A percentile compares a stretch with the other conserved stretches of the same genome.
Evolutionary conservation across 1,284 basidiomycete genomes (phyloP).

Genomic region (Ceratobasidium sp.): DNA sequence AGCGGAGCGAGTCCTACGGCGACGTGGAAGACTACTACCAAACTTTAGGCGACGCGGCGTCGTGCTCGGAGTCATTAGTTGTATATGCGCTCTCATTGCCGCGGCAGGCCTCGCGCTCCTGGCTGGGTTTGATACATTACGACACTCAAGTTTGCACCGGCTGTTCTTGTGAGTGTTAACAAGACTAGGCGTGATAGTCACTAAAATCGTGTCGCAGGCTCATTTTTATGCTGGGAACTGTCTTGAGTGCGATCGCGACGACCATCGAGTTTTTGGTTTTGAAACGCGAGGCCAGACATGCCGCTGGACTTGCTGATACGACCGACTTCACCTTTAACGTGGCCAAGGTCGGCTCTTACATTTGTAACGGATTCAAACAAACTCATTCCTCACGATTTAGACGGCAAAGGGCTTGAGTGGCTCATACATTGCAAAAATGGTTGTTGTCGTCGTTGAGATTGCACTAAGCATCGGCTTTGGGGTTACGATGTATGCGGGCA

Average conservation of each 20-base stretch:
- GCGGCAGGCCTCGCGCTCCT: constrained; percentile 60
- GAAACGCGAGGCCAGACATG: constrained; percentile 31
- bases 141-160: constrained; percentile 59
- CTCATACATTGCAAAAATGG: constrained; percentile 67
- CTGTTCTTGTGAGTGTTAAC: constrained; percentile 54
- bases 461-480: constrained; percentile 66
- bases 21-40: constrained; percentile 65
- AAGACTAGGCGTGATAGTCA: background rate
- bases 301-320: constrained; percentile 10
- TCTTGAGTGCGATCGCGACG: constrained; percentile 72
- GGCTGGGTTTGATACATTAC: constrained; percentile 69
- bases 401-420: constrained; percentile 6
- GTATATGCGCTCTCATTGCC: constrained; percentile 65
- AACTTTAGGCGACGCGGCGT: constrained; percentile 64
- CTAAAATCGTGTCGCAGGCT: constrained; percentile 46
- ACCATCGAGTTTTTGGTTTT: constrained; percentile 60
- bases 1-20: constrained; percentile 66
- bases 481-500: constrained; percentile 46
- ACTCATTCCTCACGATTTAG: background rate
- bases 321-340: constrained; percentile 39
- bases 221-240: constrained; percentile 68
- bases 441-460: constrained; percentile 59
- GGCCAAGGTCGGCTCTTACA: constrained; percentile 3
- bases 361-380: background rate
- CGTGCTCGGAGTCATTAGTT: constrained; percentile 61